Conservation (phyloP, 805 yeast genomes). For the Hanseniaspora meyeri region DNA sequence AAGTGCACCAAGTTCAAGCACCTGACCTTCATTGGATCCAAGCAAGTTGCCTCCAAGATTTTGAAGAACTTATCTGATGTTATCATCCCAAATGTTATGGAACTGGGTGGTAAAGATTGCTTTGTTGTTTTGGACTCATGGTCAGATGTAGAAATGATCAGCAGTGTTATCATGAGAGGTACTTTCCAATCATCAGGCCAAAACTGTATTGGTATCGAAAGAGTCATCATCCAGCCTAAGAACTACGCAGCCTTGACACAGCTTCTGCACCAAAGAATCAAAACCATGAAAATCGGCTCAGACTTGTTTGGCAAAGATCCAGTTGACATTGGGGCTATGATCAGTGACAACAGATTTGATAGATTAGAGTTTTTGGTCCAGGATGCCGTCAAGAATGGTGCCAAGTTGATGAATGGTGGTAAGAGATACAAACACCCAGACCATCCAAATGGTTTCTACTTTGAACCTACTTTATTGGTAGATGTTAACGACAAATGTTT, state of each 20-base stretch:
- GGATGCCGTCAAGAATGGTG: conserved; percentile 74
- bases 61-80: conserved; percentile 69
- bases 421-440: conserved; percentile 70
- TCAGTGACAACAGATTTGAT: conserved; percentile 62
- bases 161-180: conserved; percentile 84
- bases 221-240: conserved; percentile 69
- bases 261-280: conserved; percentile 46
- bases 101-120: conserved; percentile 94
- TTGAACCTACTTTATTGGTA: conserved; percentile 74
- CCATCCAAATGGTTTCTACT: conserved; percentile 91
- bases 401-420: conserved; percentile 71
- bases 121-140: conserved; percentile 76
- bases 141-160: conserved; percentile 40
- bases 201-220: conserved; percentile 93
- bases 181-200: conserved; percentile 96
- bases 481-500: conserved; percentile 69
- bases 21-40: conserved; percentile 91
- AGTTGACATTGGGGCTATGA: conserved; percentile 94
- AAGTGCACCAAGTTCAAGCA: conserved; percentile 73
- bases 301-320: conserved; percentile 83
- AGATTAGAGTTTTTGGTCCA: conserved; percentile 52
- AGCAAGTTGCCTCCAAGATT: conserved; percentile 84
- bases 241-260: conserved; percentile 53
- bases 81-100: conserved; percentile 91
- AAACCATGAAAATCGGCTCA: conserved; percentile 64